Conservation (phyloP, 257 asterid species). For the Primulina huaijiensis region DNA sequence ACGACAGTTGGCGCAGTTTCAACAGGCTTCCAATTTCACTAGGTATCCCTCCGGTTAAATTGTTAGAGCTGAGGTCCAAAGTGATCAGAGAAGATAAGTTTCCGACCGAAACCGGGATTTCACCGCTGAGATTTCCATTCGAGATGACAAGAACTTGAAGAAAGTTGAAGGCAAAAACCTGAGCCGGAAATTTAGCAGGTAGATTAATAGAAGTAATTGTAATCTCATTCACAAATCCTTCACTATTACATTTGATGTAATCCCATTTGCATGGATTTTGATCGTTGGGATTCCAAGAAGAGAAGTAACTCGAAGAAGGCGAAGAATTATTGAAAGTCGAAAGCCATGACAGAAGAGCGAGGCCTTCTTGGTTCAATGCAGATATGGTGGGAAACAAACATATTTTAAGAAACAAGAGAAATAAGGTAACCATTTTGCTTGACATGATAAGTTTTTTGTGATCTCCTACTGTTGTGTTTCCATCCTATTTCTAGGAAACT, state of each 20-base stretch:
- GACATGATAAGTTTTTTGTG: conserved; percentile 44
- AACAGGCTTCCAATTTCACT: conserved; percentile 49
- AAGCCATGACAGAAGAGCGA: conserved; percentile 59
- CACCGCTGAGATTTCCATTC: conserved; percentile 51
- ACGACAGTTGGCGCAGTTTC: conserved; percentile 36
- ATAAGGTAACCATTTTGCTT: conserved; percentile 33
- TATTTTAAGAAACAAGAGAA: conserved; percentile 37
- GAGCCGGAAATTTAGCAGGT: conserved; percentile 50
- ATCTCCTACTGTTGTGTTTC: conserved; percentile 24
- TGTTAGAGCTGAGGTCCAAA: conserved; percentile 65
- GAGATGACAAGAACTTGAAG: conserved; percentile 46
- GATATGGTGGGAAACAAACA: conserved; percentile 35
- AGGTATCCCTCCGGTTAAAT: conserved; percentile 52
- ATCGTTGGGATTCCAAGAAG: conserved; percentile 52
- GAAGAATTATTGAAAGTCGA: conserved; percentile 51
- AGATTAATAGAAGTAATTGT: conserved; percentile 46
- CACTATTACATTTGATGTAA: conserved; percentile 47
- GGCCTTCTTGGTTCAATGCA: conserved; percentile 62
- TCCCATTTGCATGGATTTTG: conserved; percentile 67
- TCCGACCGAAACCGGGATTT: conserved; percentile 47
- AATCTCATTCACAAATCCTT: conserved; percentile 47
- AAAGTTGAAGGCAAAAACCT: conserved; percentile 44
- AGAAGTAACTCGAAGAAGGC: conserved; percentile 39
- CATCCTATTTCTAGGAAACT: conserved; percentile 29
- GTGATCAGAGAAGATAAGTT: conserved; percentile 45